These are phyloP conservation scores for Syncephalastrum racemosum DNA, from an alignment of 371 early-diverging fungal species.

Conservation along the genomic window DNA sequence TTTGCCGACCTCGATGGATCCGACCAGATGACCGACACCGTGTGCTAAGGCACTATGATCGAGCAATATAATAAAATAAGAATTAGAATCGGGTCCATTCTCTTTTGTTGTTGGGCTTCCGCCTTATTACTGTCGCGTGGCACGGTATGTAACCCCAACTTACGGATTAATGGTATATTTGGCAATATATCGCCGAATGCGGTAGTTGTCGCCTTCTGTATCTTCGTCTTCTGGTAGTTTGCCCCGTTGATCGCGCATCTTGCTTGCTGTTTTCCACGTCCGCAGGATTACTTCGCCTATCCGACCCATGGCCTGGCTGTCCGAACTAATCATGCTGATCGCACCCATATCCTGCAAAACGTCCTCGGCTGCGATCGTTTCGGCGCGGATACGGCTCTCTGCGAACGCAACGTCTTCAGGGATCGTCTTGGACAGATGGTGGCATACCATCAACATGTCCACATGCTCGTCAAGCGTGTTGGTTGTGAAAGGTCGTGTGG, in stretches of 20 bases:
- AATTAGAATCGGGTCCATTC: not conserved
- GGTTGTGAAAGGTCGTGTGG: conserved; percentile 86
- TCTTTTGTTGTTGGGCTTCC: conserved; percentile 1
- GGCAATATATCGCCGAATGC: conserved; percentile 84
- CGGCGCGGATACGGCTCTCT: conserved; percentile 91
- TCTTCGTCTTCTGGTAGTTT: conserved; percentile 50
- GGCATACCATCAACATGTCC: conserved; percentile 98
- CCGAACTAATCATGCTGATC: conserved; percentile 88
- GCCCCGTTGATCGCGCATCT: conserved; percentile 87
- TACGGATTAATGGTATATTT: conserved; percentile 96
- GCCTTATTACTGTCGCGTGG: not conserved
- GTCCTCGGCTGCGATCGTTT: conserved; percentile 95
- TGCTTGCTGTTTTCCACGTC: conserved; percentile 93
- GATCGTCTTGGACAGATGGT: conserved; percentile 87
- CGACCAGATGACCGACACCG: conserved; percentile 87
- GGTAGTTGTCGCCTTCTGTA: conserved; percentile 70
- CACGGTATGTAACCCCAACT: conserved; percentile 19
- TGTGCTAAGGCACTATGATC: conserved; percentile 75
- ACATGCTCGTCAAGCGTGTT: conserved; percentile 96
- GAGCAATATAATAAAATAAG: not conserved
- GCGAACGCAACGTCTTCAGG: conserved; percentile 96
- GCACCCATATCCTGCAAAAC: conserved; percentile 91
- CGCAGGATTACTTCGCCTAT: conserved; percentile 88
- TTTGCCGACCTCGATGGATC: conserved; percentile 91
- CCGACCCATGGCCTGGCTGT: conserved; percentile 94